Evolutionary conservation across 495 filamentous ascomycete genomes (phyloP), one percentile per base, ranked within the genome.

Genomic region (Entonaema liquescens): DNA sequence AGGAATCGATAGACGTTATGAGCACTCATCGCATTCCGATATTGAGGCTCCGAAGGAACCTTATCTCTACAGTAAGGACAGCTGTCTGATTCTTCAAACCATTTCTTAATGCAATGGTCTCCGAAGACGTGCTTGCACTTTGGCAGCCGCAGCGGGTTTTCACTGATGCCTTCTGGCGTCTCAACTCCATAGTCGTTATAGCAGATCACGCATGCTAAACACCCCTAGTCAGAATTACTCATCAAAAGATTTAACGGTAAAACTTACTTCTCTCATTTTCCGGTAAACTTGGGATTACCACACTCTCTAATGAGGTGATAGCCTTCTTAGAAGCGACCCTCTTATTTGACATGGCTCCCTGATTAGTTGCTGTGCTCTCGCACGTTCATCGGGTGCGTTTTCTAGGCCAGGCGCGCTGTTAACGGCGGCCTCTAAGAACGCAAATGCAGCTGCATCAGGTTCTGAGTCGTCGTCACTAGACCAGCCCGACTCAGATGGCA

Each of bases 51-150:
- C 15, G 86, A 86, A 13, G 79, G 85, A 11, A 88, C 78, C 61
- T 86, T 86, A 63, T 87, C 83, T 13, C 86, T 80, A 60, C 86
- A 89, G 67, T 87, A 86, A 0, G 86, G 86, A 69, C 86, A 89
- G 60, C 80, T 88, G 65, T 86, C 84, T 1, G 84, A 83, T 57
- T 89, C 86, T 49, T 86, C 77, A 55, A 88, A 83, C 86, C 86
- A 89, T 67, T 85, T 87, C 72, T 86, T 87, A 70, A 89, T 87
- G 75, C 86, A 89, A 54, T 83, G 81, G 54, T 87, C 83, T 19
- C 86, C 86, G 67, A 89, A 89, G 7, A 89, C 72, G 66, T 89
- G 86, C 71, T 86, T 86, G 78, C 86, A 88, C 59, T 81, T 83
- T 12, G 86, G 85, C 28, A 88, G 75, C 5, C 83, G 84, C 15